Base-by-base conservation (phyloP, 306 rosid species). In the Cicer chorassanicum region DNA sequence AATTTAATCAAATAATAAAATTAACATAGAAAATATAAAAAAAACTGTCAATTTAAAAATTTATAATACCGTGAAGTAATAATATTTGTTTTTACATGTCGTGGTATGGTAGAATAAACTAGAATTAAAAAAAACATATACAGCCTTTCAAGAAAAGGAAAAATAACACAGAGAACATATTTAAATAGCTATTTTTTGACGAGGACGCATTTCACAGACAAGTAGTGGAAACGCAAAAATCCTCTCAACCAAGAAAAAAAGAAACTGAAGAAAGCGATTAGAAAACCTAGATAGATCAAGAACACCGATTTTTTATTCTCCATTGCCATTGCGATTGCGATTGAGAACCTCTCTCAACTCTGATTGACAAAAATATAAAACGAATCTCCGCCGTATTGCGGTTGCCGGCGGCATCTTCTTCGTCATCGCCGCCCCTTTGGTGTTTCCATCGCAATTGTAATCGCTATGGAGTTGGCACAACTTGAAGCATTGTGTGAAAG, bases 401-500 rank as follows among this genome's bases (percentile, higher is more conserved):
- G 71, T 73, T 46, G 80, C 84, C 70, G 75, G 59, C 65, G 44
- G 56, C 81, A 36, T 57, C 69, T 21, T 14, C 18, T 11, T 55
- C 65, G 34, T 24, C 53, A 43, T 50, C 67, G 67, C 38, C 77
- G 67, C 76, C 80, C 68, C 21, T 1, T 65, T 3, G 38, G 43
- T 41, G 49, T 29, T 49, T 9, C 43, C 39, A 8, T 73, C 63
- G 50, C 65, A 13, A 29, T 66, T 40, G 48, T 46, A 68, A 60
- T 50, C 62, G 40, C 8, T 11, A 84, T 84, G 88, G 88, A 84
- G 88, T 74, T 86, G 80, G 89, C 87, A 13, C 89, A 86, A 44
- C 82, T 86, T 7, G 89, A 86, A 80, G 85, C 82, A n/a, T 74
- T 86, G 80, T 86, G 89, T 15, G 89, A 86, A 62, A 80, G 89